These are phyloP conservation scores for Annulohypoxylon stygium DNA, from an alignment of 495 filamentous ascomycete species.

Conservation along the genomic window DNA sequence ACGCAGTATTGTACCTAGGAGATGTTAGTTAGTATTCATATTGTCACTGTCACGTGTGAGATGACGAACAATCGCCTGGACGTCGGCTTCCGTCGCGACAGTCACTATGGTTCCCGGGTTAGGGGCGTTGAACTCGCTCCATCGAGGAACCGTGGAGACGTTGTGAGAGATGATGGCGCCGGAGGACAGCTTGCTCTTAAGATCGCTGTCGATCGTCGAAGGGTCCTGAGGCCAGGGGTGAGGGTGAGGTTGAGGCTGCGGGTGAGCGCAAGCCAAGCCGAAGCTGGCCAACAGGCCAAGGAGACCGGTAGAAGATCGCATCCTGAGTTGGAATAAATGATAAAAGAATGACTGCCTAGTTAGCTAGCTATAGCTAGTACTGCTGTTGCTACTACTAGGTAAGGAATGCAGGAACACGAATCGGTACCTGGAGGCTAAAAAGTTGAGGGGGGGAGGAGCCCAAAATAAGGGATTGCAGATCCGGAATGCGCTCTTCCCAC, in stretches of 20 bases:
- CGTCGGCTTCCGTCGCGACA: slow-evolving; percentile 21
- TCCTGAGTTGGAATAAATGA: slow-evolving; percentile 6
- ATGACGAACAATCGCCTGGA: slow-evolving; percentile 13
- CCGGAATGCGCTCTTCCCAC: slow-evolving; percentile 10
- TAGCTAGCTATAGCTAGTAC: neutral
- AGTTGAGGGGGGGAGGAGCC: neutral
- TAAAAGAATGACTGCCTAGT: neutral
- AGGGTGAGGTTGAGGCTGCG: no score
- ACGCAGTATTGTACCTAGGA: slow-evolving; percentile 14
- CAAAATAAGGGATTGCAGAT: slow-evolving; percentile 15
- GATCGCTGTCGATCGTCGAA: slow-evolving; percentile 6
- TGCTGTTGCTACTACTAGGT: neutral
- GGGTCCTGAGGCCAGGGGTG: no score
- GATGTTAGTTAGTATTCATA: neutral
- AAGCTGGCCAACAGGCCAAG: slow-evolving; percentile 16
- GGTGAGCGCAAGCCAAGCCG: neutral
- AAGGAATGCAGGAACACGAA: slow-evolving; percentile 16
- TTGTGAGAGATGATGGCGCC: slow-evolving; percentile 22
- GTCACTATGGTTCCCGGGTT: slow-evolving; percentile 24
- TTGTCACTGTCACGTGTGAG: neutral
- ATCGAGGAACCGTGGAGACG: slow-evolving; percentile 9
- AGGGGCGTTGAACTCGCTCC: slow-evolving; percentile 28
- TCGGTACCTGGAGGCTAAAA: slow-evolving; percentile 2
- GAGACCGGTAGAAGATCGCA: slow-evolving; percentile 16
- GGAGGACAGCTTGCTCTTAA: slow-evolving; percentile 6